Base-by-base conservation (phyloP, 2,329 filamentous ascomycete genomes). In the Clathrospora elynae region DNA sequence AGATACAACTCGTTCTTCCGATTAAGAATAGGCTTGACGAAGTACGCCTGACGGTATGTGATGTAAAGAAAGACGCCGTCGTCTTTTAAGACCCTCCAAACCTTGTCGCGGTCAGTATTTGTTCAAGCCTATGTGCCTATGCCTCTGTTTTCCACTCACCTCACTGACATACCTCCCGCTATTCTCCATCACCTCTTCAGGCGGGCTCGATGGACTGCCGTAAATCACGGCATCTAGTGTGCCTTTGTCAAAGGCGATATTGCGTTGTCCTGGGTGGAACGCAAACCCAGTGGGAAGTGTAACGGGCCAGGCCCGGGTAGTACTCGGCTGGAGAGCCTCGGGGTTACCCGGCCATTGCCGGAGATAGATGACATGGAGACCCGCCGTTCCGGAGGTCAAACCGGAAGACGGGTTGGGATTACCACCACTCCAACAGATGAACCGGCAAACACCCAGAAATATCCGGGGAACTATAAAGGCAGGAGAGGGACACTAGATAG, bases 191-290 rank as follows among this genome's bases (percentile, higher is more conserved):
- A 80, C 77, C 22, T 78, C 73, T 5, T 72, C 67, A 0, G 77
- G 78, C 2, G 78, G 79, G 46, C 66, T 74, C 78, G 78, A 81
- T 0, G 73, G 74, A 48, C 73, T 78, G 2, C 79, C 78, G 53
- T 78, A 70, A 20, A 82, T 77, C 74, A 82, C 79, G 31, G 75
- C 77, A 61, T 82, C 78, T 3, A 82, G 64, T 1, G 78, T 81
- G 3, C 73, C 73, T 58, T 82, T 82, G 51, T 82, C 78, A 50
- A 85, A 81, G 8, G 79, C 79, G 5, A 83, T 71, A 52, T 81
- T n/a, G n/a, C n/a, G n/a, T n/a, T n/a, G n/a, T n/a, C n/a, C n/a
- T n/a, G n/a, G n/a, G n/a, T n/a, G n/a, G n/a, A n/a, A n/a, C n/a
- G n/a, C n/a, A n/a, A n/a, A n/a, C n/a, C n/a, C n/a, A n/a, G n/a